These are phyloP conservation scores for Dalbergia cultrata DNA, from an alignment of 306 rosid species.

Conservation along the genomic window DNA sequence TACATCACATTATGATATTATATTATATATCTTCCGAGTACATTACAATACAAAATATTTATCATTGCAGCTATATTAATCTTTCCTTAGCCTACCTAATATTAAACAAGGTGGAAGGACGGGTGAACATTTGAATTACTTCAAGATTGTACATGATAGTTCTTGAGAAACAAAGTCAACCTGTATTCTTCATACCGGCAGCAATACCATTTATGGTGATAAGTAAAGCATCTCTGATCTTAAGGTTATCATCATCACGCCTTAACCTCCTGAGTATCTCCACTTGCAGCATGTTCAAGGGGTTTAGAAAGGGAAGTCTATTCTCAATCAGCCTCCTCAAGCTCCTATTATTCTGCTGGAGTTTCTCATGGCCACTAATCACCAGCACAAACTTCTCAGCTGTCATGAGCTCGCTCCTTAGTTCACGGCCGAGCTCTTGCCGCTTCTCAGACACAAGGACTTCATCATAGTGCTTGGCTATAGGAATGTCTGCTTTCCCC, in stretches of 20 bases:
- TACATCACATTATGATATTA: conserved; percentile 22
- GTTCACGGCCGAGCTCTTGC: conserved; percentile 67
- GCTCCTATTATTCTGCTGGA: conserved; percentile 78
- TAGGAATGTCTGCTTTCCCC: conserved; percentile 88
- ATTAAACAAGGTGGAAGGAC: conserved; percentile 19
- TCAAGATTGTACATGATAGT: conserved; percentile 24
- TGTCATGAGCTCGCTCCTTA: conserved; percentile 70
- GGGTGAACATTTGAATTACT: not conserved
- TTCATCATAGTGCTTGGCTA: conserved; percentile 95
- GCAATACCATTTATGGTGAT: conserved; percentile 95
- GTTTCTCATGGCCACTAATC: conserved; percentile 86
- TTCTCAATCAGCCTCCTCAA: conserved; percentile 91
- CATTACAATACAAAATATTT: conserved; percentile 3
- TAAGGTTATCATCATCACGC: conserved; percentile 71
- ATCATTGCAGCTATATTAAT: conserved; percentile 12
- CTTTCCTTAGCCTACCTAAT: conserved; percentile 11
- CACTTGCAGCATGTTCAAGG: conserved; percentile 91
- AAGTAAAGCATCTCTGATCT: conserved; percentile 89
- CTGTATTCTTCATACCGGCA: conserved; percentile 98
- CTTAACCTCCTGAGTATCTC: conserved; percentile 91
- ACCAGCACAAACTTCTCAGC: conserved; percentile 77
- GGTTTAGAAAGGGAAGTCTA: conserved; percentile 91
- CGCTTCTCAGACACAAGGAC: conserved; percentile 81
- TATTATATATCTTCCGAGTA: not conserved
- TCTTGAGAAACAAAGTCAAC: conserved; percentile 57